Percentiles rank a stretch among this genome's conserved stretches.
phyloP scores from a whole-genome alignment of 2,329 filamentous ascomycete species.

The Xylariaceae sp. region DNA sequence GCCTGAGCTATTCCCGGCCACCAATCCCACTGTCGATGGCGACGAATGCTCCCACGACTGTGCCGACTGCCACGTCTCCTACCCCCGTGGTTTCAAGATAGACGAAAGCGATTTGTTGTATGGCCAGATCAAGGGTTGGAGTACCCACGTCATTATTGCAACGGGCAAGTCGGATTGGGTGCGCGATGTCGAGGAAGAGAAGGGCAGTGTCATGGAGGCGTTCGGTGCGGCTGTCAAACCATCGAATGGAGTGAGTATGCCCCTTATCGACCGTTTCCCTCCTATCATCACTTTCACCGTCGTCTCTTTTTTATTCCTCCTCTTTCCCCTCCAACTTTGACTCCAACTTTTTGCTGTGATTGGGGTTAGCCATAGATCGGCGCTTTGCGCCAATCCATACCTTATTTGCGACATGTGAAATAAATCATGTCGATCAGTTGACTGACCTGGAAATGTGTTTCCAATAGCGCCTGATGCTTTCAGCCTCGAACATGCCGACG shows the following conservation, averaged over 20 bases:
- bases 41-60: constrained; percentile 89
- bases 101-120: constrained; percentile 76
- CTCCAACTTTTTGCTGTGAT: neutral
- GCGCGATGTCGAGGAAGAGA: constrained; percentile 80
- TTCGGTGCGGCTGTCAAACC: constrained; percentile 55
- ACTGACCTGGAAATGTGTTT: constrained; percentile 2
- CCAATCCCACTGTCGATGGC: constrained; percentile 72
- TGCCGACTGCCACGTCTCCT: constrained; percentile 69
- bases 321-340: too few species aligned
- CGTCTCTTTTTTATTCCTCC: neutral
- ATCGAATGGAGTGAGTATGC: constrained; percentile 58
- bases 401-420: neutral
- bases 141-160: constrained; percentile 82
- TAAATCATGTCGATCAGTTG: neutral
- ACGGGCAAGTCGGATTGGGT: constrained; percentile 98
- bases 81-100: constrained; percentile 66
- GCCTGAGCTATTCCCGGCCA: constrained; percentile 63
- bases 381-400: neutral
- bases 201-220: constrained; percentile 77
- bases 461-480: constrained; percentile 74
- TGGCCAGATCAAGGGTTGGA: constrained; percentile 80
- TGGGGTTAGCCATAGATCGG: neutral
- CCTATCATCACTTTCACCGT: neutral
- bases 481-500: constrained; percentile 83
- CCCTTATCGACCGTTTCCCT: neutral